Evolutionary conservation across 2,329 filamentous ascomycete genomes (phyloP), one percentile per base, ranked within the genome.

Genomic region (Phoma sp.): DNA sequence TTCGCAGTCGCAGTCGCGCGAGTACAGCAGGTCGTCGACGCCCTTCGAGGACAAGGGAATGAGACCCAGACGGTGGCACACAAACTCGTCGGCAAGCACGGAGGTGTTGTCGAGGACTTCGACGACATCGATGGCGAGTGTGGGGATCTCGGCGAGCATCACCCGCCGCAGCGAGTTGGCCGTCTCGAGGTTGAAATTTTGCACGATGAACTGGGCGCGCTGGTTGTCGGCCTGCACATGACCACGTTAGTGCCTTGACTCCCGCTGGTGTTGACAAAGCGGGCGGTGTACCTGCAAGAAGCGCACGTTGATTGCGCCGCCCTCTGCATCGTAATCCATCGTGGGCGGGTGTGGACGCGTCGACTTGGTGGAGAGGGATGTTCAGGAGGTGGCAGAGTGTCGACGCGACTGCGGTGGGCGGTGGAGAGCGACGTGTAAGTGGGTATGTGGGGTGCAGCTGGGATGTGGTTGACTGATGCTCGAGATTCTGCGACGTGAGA

Each of bases 51-150:
- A 88, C 40, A 99, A 85, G 1, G 95, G 95, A 52, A 98, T 87
- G 39, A 98, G 86, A 26, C 95, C 93, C 12, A 99, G 84, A 38
- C 93, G 89, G 77, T 98, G 93, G 42, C 91, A 89, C 64, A 99
- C 88, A 76, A 98, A 96, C 77, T 99, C 93, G 77, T 99, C 93
- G 57, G 93, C 91, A 12, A 98, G 86, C 4, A 97, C 93, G n/a
- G 93, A 96, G 53, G 90, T 96, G 81, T 99, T 99, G 69, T 84
- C 85, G 71, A 96, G 88, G 62, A 99, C 88, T 76, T 98, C 92
- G 59, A 98, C 93, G 12, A 96, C 85, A 71, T 99, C 93, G 75
- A 98, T 93, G 60, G 95, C 93, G 67, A 98, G 87, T 20, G 92
- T 97, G 10, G 93, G 93, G 55, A 99, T 90, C 78, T 99, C 93